These are phyloP conservation scores for Filosporella fistucella DNA, from an alignment of 495 filamentous ascomycete genomes.

Conservation along the genomic window DNA sequence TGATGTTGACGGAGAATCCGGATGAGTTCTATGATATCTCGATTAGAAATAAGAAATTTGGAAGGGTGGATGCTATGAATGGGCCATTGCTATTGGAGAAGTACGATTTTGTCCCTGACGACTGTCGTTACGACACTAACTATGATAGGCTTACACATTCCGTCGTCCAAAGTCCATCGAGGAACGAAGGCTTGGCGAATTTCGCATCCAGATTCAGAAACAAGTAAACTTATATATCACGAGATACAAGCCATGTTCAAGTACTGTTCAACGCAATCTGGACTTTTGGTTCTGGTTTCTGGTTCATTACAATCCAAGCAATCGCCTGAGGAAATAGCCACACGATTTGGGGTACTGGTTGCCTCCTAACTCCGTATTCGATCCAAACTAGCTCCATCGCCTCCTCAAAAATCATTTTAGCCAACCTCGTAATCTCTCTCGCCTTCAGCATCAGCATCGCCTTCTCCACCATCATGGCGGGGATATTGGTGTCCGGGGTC, in stretches of 20 bases:
- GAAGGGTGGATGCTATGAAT: conserved; percentile 83
- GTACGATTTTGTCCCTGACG: conserved; percentile 33
- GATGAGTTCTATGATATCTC: conserved; percentile 93
- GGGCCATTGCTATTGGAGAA: conserved; percentile 87
- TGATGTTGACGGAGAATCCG: conserved; percentile 83
- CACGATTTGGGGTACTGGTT: conserved; percentile 1
- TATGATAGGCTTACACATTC: conserved; percentile 41
- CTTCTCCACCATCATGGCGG: conserved; percentile 42
- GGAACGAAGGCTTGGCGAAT: conserved; percentile 59
- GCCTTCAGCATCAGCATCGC: conserved; percentile 53
- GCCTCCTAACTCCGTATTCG: conserved; percentile 4
- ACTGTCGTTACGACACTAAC: neutral
- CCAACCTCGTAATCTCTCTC: conserved; percentile 53
- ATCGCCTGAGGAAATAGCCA: neutral
- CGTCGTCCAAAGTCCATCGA: conserved; percentile 41
- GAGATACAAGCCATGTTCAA: neutral
- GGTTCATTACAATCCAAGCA: neutral
- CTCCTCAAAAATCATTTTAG: conserved; percentile 15
- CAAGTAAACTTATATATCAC: conserved; percentile 31
- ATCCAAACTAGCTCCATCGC: neutral
- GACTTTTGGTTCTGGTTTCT: neutral
- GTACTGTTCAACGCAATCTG: conserved; percentile 5
- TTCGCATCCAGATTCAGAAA: conserved; percentile 71
- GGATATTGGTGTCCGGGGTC: conserved; percentile 36
- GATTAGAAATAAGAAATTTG: conserved; percentile 85